Evolutionary conservation across 1,139 yeast genomes (phyloP), one percentile per base, ranked within the genome.

Genomic region (Candida albicans): DNA sequence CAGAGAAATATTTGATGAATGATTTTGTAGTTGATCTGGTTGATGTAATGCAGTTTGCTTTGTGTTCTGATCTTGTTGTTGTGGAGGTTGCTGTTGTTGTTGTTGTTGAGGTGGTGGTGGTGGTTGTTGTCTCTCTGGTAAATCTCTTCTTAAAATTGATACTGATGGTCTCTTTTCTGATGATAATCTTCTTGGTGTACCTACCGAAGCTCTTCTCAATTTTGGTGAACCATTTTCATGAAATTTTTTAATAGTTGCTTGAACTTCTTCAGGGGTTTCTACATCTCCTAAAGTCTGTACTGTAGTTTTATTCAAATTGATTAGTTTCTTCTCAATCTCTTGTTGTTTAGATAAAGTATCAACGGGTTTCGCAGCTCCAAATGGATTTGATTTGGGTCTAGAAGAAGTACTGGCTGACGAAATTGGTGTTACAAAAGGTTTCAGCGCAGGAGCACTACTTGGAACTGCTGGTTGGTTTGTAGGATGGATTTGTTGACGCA

Each of bases 301-400:
- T 0, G 87, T 83, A 0, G 86, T 82, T 34, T 77, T 74, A 54
- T 83, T 83, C 36, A 82, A 62, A 40, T 70, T 67, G 7, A 73
- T 65, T 47, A 84, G 62, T 53, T 75, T 67, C 49, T 67, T 66
- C 33, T 73, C 77, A 32, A 72, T 67, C 51, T 73, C 77, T 33
- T 66, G 67, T 52, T 65, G 70, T 43, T 66, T 64, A 4, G 76
- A 58, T 31, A 69, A 55, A 2, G 68, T 54, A 65, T 75, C 69
- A 45, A 74, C 77, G 2, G 79, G 79, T 52, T 67, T 73, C 0
- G 79, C 78, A 2, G 65, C 61, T 1, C 78, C 78, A 54, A 73
- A 73, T 1, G 79, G 78, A 48, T 72, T 73, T 1, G 68, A 51
- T 47, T 68, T 71, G 2, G 63, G 65, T 39, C 63, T 64, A 1